Base-by-base conservation (phyloP, 768 basidiomycete species). In the Pisolithus marmoratus region DNA sequence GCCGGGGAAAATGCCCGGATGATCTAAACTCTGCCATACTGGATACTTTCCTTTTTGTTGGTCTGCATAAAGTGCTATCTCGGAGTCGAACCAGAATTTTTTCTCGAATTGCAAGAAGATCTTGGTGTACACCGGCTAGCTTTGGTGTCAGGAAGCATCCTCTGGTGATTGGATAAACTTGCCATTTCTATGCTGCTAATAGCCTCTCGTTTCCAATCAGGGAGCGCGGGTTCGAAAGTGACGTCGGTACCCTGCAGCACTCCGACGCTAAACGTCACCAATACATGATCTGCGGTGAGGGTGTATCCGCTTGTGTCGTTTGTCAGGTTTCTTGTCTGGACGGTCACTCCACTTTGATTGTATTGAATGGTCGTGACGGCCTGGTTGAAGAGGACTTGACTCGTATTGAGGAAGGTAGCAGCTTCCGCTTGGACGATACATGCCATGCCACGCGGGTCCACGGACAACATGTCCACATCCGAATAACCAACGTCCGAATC, bases 201-300 rank as follows among this genome's bases (percentile, higher is more conserved):
- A 4, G 83, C 84, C 51, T 85, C 84, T 19, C 70, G 51, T 60
- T 85, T 86, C 72, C 76, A 86, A 64, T 69, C 59, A 26, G 84
- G 85, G 19, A 85, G 61, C 8, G 66, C 23, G 2, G 85, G 85
- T 38, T 74, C 60, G 56, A 84, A 87, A 3, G 48, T 51, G 5
- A 87, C 78, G 53, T 85, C 83, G 27, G 74, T 68, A 50, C 83
- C 72, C 65, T 87, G 85, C 49, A 87, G 68, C 7, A 87, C 85
- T 0, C 85, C 85, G 2, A 84, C 62, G 54, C 84, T 85, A 66
- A 87, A 87, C 0, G 85, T 87, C 54, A 78, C 80, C 26, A 87
- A 60, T 3, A 77, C 82, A 60, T 83, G 81, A 48, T 84, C 77
- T 14, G 75, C 82, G 12, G 63, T 68, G 22, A 85, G 58, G 2